Evolutionary conservation across 2,329 filamentous ascomycete genomes (phyloP), one percentile per base, ranked within the genome.

Genomic region (Hysterium pulicare): DNA sequence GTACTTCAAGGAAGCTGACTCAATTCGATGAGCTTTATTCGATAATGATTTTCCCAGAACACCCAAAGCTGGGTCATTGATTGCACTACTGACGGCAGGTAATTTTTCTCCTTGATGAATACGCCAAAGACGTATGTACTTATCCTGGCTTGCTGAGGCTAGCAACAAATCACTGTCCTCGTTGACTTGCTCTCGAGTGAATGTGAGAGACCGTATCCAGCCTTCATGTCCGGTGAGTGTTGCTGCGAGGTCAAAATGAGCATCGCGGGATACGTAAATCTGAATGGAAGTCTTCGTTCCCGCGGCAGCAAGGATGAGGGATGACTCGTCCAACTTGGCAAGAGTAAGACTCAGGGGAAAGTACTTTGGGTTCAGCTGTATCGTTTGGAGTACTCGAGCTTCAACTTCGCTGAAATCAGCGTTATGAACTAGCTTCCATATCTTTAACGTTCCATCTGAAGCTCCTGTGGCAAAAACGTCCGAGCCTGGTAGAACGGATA

Each of bases 91-190:
- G 38, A 77, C 71, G 0, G 75, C 69, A 1, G 83, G 82, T 2
- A 86, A 69, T 24, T 83, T 79, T 45, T 78, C 77, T 24, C 87
- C 88, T 47, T 79, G 73, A 50, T 87, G 86, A 26, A 98, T 71
- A 44, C 90, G 82, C 93, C 93, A 98, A 26, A 98, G 78, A 31
- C 93, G 86, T 45, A 97, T 84, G 58, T 97, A 98, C 69, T 95
- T 96, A 68, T 98, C 93, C 66, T 98, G 93, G 62, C 91, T 97
- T 17, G 90, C 90, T 9, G 91, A 97, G 1, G 91, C 89, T 16
- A 98, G 77, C 17, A 97, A 69, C 3, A 95, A 63, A 61, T 96
- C 90, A 40, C 79, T 79, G 0, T 71, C 66, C 1, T 68, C 51
- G 17, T 70, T 69, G 2, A 71, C 61, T 11, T 68, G 76, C 59